Base-by-base conservation (phyloP, 2,329 filamentous ascomycete genomes). In the Metarhizium rileyi region DNA sequence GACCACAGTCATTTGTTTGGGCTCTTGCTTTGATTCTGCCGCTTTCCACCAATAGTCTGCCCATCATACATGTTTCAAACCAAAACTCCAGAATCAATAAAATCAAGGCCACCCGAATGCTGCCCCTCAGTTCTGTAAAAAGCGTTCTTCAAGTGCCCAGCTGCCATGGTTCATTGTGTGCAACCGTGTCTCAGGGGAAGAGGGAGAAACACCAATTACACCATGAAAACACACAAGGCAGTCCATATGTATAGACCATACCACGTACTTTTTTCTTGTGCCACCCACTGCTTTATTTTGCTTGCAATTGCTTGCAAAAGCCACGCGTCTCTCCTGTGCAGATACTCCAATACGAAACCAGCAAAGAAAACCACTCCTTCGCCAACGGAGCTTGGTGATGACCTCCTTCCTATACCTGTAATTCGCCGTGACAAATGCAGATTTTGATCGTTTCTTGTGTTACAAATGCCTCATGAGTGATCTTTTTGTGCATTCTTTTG, bases 351-450 rank as follows among this genome's bases (percentile, higher is more conserved):
- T 40, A 44, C 18, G 30, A 30, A n/a, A 44, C 18, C 46, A 40
- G 41, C 22, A 22, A 40, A 30, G n/a, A 47, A 46, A 46, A 43
- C 40, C 44, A 38, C 22, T 27, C 36, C 25, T 22, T 22, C 28
- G 28, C 43, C 43, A n/a, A 25, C 28, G 14, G 14, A 16, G 23
- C 35, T 36, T 22, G 18, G 20, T n/a, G 16, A 12, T 35, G 20
- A 33, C 41, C 41, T 35, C 35, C 18, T 45, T 46, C 44, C 3
- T n/a, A n/a, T n/a, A n/a, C 35, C 23, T 20, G 4, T 40, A n/a
- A 9, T 44, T 41, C 47, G 38, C 47, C 30, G 30, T 47, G 36
- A 49, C 20, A 46, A 48, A 35, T 43, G 38, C 28, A 41, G 23
- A 27, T 40, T n/a, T n/a, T 14, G 22, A 20, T 38, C 16, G 27